Evolutionary conservation across 352 stramenopile species (phyloP).

Genomic region (Phytopythium oedochilum): DNA sequence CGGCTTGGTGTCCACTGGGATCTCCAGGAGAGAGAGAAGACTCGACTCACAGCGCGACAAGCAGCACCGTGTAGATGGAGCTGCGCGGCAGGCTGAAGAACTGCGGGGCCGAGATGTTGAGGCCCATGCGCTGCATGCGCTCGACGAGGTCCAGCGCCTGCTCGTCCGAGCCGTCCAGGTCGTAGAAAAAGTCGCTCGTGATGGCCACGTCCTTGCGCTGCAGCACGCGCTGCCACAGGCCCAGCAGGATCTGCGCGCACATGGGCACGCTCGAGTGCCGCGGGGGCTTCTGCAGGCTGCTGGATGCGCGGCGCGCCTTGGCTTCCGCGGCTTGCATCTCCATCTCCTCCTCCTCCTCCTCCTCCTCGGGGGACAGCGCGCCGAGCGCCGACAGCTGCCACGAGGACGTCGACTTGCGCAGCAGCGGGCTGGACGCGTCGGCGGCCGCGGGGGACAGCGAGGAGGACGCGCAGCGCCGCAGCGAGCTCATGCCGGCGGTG

Average conservation of each 20-base stretch:
- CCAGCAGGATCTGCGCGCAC: conserved; percentile 60
- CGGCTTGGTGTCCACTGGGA: no score
- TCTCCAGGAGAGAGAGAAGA: no score
- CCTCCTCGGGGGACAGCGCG: conserved; percentile 17
- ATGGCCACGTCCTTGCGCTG: conserved; percentile 53
- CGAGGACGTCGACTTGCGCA: conserved; percentile 59
- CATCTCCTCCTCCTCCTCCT: conserved; percentile 39
- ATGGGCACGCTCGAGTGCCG: conserved; percentile 60
- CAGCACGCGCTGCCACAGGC: conserved; percentile 61
- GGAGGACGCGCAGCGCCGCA: background rate
- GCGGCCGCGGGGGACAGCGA: background rate
- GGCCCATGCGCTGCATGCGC: conserved; percentile 56
- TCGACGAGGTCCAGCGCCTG: conserved; percentile 51
- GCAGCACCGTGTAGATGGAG: conserved; percentile 69
- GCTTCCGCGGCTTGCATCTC: no score
- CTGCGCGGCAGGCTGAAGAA: conserved; percentile 60
- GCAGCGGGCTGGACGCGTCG: background rate
- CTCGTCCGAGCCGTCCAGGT: conserved; percentile 53
- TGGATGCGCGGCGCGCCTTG: conserved; percentile 7
- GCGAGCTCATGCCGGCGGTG: background rate
- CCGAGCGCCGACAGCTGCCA: conserved; percentile 37
- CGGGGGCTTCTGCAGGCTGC: conserved; percentile 47
- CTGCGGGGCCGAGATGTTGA: conserved; percentile 56
- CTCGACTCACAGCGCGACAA: conserved; percentile 58
- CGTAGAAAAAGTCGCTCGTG: conserved; percentile 63